Evolutionary conservation across 768 basidiomycete species (phyloP), one percentile per base, ranked within the genome.

Genomic region (Trametes villosa): DNA sequence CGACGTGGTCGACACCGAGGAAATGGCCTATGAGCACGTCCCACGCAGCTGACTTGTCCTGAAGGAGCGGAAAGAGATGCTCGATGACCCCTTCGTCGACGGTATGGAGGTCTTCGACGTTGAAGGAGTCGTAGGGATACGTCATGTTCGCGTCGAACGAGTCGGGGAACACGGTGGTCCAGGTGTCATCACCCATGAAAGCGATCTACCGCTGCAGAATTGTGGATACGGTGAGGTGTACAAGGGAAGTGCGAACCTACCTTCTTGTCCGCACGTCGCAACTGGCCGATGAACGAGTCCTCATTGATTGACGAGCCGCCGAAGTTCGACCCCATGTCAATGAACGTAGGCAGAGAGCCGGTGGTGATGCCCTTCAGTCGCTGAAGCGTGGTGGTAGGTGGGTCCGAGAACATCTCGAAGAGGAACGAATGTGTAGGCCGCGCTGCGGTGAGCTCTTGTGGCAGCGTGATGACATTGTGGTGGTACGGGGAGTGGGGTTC

Each of bases 151-250:
- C 72, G 29, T 82, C 78, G 65, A 98, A 94, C 5, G 85, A 76
- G 53, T 83, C 76, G 0, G 96, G 93, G 70, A 95, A 99, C 13
- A 96, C 83, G 1, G 87, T 83, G 74, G 91, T 84, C 97, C 97
- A 99, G 0, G 97, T 99, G 72, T 98, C 94, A 69, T 98, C 96
- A 0, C 97, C 96, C 87, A 93, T 93, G 71, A 98, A 90, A 1
- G 90, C 92, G 52, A 92, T 75, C 83, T 91, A 78, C 59, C 70
- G 70, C 67, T 75, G 57, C 26, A 56, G 42, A 56, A 50, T 67
- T 60, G 60, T 64, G 54, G 59, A 50, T 47, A 40, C 27, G 7
- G 44, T 63, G 22, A 44, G 50, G 62, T 53, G n/a, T 26, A 51
- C 26, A 7, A 18, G n/a, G 20, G 13, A 22, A 26, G 22, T 58